Base-by-base conservation (phyloP, 2,329 filamentous ascomycete genomes). In the Plenodomus lindquistii region DNA sequence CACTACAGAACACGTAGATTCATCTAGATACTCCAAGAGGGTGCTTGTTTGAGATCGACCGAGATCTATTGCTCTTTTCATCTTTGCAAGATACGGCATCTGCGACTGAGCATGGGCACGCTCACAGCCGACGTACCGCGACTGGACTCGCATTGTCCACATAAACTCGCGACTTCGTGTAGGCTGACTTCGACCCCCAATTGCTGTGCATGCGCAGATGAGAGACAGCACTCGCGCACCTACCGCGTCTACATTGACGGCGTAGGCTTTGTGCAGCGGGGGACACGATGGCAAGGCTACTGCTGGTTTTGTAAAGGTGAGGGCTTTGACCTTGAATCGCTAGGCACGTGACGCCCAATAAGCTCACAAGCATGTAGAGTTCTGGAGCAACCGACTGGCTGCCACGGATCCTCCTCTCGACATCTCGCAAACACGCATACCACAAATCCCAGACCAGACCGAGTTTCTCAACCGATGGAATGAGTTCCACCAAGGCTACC, bases 201-300 rank as follows among this genome's bases (percentile, higher is more conserved):
- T 20, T 75, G 73, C 59, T 75, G 73, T 57, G 73, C 73, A 9
- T 75, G 73, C 49, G 67, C 67, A 9, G 73, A 75, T 49, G 65
- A 69, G 43, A 63, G 73, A 31, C 53, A 67, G 2, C 77, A 80
- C 46, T 67, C 74, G 3, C 59, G 69, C 2, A 70, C 72, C 1
- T 80, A 80, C 50, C 62, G 66, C 11, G 73, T 75, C 0, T 80
- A 80, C 55, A 73, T 80, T 34, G 78, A 79, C 45, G 78, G 78
- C 17, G 67, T 79, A n/a, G 78, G 78, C 9, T 77, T 76, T 37
- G 77, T 79, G 5, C 69, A 73, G 29, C 66, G 76, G 19, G 78
- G 77, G 2, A 77, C 72, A 4, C 57, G 78, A 34, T 79, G 77
- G 77, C 75, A 80, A 55, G 65, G 74, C 46, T 80, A 80, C 49